phyloP scores from a whole-genome alignment of 495 filamentous ascomycete species.

The Aspergillus carlsbadensis region DNA sequence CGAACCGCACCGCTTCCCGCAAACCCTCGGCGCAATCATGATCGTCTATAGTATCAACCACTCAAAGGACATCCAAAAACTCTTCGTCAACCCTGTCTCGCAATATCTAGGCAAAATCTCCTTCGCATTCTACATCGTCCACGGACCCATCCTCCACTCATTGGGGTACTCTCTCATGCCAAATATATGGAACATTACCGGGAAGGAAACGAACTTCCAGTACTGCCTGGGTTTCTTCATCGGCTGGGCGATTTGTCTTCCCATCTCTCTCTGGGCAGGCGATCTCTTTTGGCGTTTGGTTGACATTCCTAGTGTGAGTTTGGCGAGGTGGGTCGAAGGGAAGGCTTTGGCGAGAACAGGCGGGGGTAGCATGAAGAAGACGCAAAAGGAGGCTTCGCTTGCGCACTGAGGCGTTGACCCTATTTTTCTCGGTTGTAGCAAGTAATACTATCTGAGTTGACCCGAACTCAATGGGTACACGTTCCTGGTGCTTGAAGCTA shows the following conservation, averaged over 20 bases:
- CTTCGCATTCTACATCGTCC: slow-evolving; percentile 64
- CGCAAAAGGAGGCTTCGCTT: background rate
- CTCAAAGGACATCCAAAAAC: slow-evolving; percentile 47
- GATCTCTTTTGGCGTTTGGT: slow-evolving; percentile 60
- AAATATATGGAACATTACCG: slow-evolving; percentile 53
- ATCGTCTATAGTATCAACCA: slow-evolving; percentile 58
- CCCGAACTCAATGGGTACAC: too few species aligned
- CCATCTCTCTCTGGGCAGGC: slow-evolving; percentile 54
- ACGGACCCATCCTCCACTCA: slow-evolving; percentile 56
- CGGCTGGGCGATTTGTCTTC: slow-evolving; percentile 48
- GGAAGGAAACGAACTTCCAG: slow-evolving; percentile 50
- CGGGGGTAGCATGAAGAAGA: slow-evolving; percentile 9
- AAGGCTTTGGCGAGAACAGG: slow-evolving; percentile 29
- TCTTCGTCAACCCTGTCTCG: slow-evolving; percentile 55
- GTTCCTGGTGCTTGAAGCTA: too few species aligned
- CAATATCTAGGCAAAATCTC: slow-evolving; percentile 65
- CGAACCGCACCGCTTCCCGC: slow-evolving; percentile 44
- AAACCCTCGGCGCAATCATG: slow-evolving; percentile 53
- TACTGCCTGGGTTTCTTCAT: slow-evolving; percentile 52
- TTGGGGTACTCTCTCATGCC: slow-evolving; percentile 50
- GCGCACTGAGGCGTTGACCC: background rate
- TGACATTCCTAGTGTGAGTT: slow-evolving; percentile 56
- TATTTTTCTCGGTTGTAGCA: too few species aligned
- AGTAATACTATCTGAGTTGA: too few species aligned
- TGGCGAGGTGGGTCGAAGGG: slow-evolving; percentile 54